phyloP scores from a whole-genome alignment of 129 eudicot genomes.

The Escallonia herrerae region DNA sequence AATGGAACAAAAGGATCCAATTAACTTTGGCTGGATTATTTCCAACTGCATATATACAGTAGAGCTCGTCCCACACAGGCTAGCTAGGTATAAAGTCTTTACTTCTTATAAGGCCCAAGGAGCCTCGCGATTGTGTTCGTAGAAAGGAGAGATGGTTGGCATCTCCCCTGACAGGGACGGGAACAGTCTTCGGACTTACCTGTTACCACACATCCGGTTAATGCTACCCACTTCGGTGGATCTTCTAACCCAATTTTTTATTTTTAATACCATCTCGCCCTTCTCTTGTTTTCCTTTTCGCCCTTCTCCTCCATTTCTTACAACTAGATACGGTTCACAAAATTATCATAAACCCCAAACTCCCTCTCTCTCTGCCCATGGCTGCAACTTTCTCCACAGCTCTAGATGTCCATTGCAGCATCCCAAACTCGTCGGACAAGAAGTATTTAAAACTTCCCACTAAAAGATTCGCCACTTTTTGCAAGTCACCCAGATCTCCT shows the following conservation, averaged over 20 bases:
- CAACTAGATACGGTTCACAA: neutral
- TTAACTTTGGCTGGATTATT: no score
- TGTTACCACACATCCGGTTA: slow-evolving; percentile 29
- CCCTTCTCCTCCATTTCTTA: no score
- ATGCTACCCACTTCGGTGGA: slow-evolving; percentile 35
- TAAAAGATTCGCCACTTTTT: slow-evolving; percentile 17
- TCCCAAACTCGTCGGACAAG: slow-evolving; percentile 16
- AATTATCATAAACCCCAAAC: neutral
- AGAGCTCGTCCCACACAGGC: neutral
- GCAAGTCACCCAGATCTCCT: slow-evolving; percentile 18
- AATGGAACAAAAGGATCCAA: no score
- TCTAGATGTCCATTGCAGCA: slow-evolving; percentile 17
- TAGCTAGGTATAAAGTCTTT: neutral
- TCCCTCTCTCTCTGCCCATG: slow-evolving; percentile 20
- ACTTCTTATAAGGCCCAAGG: neutral
- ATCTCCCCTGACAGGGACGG: slow-evolving; percentile 37
- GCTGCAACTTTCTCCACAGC: slow-evolving; percentile 24
- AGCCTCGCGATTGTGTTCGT: slow-evolving; percentile 2
- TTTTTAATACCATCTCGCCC: no score
- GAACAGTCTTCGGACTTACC: slow-evolving; percentile 28
- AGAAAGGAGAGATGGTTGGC: slow-evolving; percentile 39
- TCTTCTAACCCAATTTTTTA: slow-evolving; percentile 24
- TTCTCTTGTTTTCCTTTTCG: no score
- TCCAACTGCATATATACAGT: no score
- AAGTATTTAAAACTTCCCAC: slow-evolving; percentile 5